Conservation (phyloP, 2,329 filamentous ascomycete species). For the Simplicillium sp. region DNA sequence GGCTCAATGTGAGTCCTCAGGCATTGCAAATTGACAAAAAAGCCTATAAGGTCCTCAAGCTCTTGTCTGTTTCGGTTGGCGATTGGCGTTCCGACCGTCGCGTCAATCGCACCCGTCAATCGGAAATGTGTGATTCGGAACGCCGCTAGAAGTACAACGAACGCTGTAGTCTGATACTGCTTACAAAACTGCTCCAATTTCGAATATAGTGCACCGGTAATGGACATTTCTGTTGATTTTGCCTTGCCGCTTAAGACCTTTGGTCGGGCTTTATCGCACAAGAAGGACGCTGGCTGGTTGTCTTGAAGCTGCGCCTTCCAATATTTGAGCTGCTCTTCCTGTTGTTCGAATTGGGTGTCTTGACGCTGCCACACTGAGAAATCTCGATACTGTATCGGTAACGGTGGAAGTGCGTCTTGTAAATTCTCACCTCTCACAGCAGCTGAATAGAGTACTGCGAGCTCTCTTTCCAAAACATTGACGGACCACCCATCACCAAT, state of each 20-base stretch:
- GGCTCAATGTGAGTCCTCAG: constrained; percentile 6
- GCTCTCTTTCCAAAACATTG: constrained; percentile 12
- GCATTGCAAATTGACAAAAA: constrained; percentile 12
- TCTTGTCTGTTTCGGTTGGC: constrained; percentile 8
- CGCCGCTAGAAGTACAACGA: constrained; percentile 4
- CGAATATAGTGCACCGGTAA: constrained; percentile 2
- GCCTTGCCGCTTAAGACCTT: neutral
- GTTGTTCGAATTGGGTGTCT: neutral
- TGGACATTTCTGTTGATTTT: neutral
- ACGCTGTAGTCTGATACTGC: constrained; percentile 2
- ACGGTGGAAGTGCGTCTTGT: constrained; percentile 1
- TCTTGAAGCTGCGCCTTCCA: constrained; percentile 6
- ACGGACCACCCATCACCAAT: constrained; percentile 19
- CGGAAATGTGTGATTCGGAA: constrained; percentile 10
- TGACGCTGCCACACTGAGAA: constrained; percentile 6
- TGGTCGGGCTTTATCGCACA: constrained; percentile 1
- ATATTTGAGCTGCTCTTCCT: constrained; percentile 6
- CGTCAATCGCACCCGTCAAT: constrained; percentile 7
- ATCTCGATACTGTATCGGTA: constrained; percentile 9
- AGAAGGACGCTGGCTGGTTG: constrained; percentile 1
- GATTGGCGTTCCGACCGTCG: constrained; percentile 6
- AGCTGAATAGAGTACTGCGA: constrained; percentile 11
- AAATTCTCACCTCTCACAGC: constrained; percentile 7
- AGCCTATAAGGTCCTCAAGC: constrained; percentile 8
- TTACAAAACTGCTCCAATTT: constrained; percentile 7